Evolutionary conservation across 768 basidiomycete species (phyloP).

Genomic region (Botryobasidium botryosum): DNA sequence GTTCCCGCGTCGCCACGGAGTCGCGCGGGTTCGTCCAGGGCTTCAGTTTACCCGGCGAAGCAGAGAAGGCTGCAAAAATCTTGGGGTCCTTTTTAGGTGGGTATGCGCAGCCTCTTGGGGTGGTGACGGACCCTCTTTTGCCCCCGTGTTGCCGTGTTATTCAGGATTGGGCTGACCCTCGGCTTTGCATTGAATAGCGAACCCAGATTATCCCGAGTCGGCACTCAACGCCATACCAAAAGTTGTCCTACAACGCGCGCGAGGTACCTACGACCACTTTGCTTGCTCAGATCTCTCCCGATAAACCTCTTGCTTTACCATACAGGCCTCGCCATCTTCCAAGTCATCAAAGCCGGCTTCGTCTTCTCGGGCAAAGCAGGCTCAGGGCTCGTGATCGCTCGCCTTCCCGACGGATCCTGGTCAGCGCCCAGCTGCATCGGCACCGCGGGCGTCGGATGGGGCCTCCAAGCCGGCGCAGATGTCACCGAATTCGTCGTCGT

Average conservation of each 20-base stretch:
- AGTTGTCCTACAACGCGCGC: constrained; percentile 71
- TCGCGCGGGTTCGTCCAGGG: constrained; percentile 66
- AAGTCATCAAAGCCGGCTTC: constrained; percentile 40
- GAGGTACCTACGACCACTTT: constrained; percentile 35
- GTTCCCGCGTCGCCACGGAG: constrained; percentile 51
- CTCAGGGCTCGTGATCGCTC: constrained; percentile 81
- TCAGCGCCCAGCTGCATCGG: constrained; percentile 95
- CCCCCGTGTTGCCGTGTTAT: not conserved
- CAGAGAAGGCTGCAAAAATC: constrained; percentile 87
- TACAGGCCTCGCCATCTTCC: constrained; percentile 86
- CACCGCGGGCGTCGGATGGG: constrained; percentile 88
- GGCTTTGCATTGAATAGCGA: constrained; percentile 46
- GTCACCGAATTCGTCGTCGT: constrained; percentile 93
- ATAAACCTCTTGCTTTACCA: not conserved
- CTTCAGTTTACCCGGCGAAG: constrained; percentile 82
- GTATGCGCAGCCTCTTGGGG: constrained; percentile 8
- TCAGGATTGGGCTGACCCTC: not conserved
- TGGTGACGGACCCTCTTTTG: not conserved
- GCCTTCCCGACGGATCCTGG: constrained; percentile 90
- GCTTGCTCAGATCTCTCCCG: not conserved
- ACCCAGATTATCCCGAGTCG: constrained; percentile 72
- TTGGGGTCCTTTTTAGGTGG: constrained; percentile 78
- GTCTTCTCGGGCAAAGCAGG: constrained; percentile 57
- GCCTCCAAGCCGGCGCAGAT: constrained; percentile 90
- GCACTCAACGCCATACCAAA: constrained; percentile 92